Evolutionary conservation across 2,329 filamentous ascomycete species (phyloP).

Genomic region (Cercospora sp.): DNA sequence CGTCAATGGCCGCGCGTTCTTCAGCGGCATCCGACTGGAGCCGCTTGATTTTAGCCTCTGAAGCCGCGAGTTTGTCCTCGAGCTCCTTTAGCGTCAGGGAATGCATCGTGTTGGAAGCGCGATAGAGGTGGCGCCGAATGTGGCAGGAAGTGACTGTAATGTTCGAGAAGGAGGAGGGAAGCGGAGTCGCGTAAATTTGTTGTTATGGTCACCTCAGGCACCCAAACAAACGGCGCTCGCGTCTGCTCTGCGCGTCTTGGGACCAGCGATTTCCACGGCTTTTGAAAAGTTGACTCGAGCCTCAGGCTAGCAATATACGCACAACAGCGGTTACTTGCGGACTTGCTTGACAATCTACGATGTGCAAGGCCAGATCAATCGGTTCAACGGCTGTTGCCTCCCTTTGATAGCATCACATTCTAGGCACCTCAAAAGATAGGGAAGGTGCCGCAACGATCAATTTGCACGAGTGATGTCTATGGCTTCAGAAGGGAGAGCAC

Average conservation of each 20-base stretch:
- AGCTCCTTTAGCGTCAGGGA: not conserved
- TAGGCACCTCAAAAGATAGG: not conserved
- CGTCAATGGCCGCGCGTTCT: not conserved
- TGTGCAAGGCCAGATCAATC: not conserved
- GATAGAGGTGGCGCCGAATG: not conserved
- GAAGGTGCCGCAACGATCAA: not conserved
- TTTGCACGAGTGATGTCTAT: not conserved
- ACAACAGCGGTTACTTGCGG: not conserved
- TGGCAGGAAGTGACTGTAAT: not conserved
- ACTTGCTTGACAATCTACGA: not conserved
- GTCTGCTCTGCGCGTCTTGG: not conserved
- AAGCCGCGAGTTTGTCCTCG: not conserved
- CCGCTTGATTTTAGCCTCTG: not conserved
- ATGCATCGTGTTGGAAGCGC: not conserved
- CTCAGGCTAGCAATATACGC: not conserved
- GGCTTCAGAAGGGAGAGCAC: not conserved
- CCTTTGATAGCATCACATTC: not conserved
- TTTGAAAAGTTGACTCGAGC: not conserved
- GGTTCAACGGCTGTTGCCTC: not conserved
- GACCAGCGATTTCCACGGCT: not conserved
- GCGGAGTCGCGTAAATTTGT: not conserved
- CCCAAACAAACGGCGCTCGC: not conserved
- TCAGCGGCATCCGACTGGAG: not conserved
- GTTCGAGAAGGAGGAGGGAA: not conserved
- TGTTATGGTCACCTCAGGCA: not conserved